Evolutionary conservation across 1,139 yeast species (phyloP).

Genomic region (Taiozyma onychis): DNA sequence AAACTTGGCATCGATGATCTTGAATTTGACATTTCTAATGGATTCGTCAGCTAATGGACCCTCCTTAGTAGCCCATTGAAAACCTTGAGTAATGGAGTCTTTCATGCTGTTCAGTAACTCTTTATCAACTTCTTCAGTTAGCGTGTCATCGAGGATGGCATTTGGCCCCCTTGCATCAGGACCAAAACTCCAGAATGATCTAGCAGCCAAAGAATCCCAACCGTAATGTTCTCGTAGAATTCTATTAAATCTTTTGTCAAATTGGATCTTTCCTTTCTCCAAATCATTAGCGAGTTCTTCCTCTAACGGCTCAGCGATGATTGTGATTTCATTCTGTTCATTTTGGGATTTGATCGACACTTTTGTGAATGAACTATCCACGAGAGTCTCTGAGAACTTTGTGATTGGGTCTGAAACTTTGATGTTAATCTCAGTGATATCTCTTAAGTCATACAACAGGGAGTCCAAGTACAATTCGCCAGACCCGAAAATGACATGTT

Average conservation of each 20-base stretch:
- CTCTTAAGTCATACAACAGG: conserved; percentile 68
- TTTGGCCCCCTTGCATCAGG: conserved; percentile 54
- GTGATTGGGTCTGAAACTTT: conserved; percentile 85
- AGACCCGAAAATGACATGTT: conserved; percentile 70
- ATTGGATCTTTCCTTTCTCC: conserved; percentile 35
- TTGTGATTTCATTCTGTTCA: conserved; percentile 53
- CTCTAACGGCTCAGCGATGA: conserved; percentile 74
- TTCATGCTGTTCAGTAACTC: conserved; percentile 40
- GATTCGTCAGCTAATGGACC: conserved; percentile 93
- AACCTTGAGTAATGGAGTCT: conserved; percentile 64
- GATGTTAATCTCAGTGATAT: conserved; percentile 59
- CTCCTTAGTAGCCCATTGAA: conserved; percentile 75
- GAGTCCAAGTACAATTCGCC: conserved; percentile 92
- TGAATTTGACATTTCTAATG: conserved; percentile 64
- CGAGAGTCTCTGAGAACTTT: conserved; percentile 72
- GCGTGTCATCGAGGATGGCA: conserved; percentile 68
- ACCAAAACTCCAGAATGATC: conserved; percentile 81
- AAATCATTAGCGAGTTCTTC: conserved; percentile 52
- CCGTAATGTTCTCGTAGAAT: conserved; percentile 51
- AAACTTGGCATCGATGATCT: conserved; percentile 56
- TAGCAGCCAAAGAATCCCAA: conserved; percentile 82
- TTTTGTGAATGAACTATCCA: conserved; percentile 61
- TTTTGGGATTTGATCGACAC: conserved; percentile 55
- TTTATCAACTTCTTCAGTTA: conserved; percentile 67
- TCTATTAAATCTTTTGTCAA: conserved; percentile 38